Evolutionary conservation across 192 early-diverging fungal genomes (phyloP).

Genomic region (Lobosporangium transversale): DNA sequence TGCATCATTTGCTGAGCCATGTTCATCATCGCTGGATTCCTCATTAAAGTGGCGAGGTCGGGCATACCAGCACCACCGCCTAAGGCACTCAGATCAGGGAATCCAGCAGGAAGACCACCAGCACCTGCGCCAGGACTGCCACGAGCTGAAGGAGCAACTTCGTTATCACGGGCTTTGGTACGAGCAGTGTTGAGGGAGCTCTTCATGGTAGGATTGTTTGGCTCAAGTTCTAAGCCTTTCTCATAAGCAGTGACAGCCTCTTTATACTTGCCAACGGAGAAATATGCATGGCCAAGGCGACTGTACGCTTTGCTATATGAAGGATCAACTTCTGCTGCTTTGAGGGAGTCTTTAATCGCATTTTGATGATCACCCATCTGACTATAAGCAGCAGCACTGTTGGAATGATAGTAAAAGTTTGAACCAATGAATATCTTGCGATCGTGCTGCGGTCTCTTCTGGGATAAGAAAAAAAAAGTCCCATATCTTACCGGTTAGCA

Average conservation of each 20-base stretch:
- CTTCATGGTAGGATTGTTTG: slow-evolving; percentile 84
- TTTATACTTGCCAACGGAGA: slow-evolving; percentile 82
- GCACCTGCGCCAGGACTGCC: slow-evolving; percentile 54
- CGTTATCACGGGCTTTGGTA: slow-evolving; percentile 60
- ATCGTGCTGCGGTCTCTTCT: no score
- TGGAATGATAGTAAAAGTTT: no score
- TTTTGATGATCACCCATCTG: slow-evolving; percentile 87
- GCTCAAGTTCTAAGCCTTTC: slow-evolving; percentile 87
- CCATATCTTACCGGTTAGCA: slow-evolving; percentile 80
- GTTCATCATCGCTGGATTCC: slow-evolving; percentile 93
- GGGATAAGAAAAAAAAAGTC: not conserved
- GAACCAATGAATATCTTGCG: no score
- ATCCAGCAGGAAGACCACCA: slow-evolving; percentile 47
- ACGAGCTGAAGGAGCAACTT: slow-evolving; percentile 38
- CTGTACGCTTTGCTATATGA: slow-evolving; percentile 94
- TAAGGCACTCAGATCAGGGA: slow-evolving; percentile 56
- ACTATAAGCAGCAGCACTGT: slow-evolving; percentile 93
- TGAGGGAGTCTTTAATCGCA: slow-evolving; percentile 89
- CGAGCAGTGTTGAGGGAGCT: slow-evolving; percentile 76
- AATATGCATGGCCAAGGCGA: slow-evolving; percentile 93
- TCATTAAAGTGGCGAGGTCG: slow-evolving; percentile 86
- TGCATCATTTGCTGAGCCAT: slow-evolving; percentile 96
- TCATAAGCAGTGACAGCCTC: slow-evolving; percentile 92
- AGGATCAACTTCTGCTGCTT: slow-evolving; percentile 86
- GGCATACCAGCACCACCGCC: slow-evolving; percentile 77